Evolutionary conservation across 2,329 filamentous ascomycete species (phyloP).

Genomic region (Gnomoniopsis sp.): DNA sequence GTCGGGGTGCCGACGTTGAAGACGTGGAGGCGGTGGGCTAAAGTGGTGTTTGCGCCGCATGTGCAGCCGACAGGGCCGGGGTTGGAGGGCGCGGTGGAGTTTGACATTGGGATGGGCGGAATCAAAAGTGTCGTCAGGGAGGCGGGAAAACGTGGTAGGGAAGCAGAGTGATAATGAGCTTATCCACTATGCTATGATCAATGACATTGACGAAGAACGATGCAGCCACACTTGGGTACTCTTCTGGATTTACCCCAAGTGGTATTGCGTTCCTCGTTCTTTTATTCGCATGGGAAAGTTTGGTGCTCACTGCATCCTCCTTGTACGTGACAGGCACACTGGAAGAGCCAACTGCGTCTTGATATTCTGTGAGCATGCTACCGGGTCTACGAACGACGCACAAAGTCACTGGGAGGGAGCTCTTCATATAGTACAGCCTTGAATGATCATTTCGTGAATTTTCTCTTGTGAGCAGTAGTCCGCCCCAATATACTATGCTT

Average conservation of each 20-base stretch:
- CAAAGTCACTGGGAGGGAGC: no score
- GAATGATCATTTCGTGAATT: background rate
- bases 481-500: background rate
- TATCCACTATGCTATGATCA: background rate
- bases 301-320: no score
- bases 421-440: no score
- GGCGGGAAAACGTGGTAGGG: background rate
- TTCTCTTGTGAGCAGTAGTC: background rate
- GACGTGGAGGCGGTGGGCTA: constrained; percentile 73
- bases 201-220: background rate
- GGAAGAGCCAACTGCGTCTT: no score
- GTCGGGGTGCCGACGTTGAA: constrained; percentile 43
- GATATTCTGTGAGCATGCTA: no score
- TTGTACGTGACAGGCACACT: no score
- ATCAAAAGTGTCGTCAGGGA: constrained; percentile 34
- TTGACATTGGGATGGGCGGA: constrained; percentile 71
- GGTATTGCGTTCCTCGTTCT: no score
- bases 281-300: no score
- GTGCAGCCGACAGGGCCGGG: constrained; percentile 49
- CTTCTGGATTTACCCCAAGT: no score
- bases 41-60: constrained; percentile 87
- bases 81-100: constrained; percentile 57
- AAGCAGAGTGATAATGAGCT: background rate
- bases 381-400: no score
- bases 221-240: no score